Percentiles rank a stretch among this genome's conserved stretches.
These are phyloP conservation scores for Alternaria sp. DNA, from an alignment of 2,329 filamentous ascomycete genomes.

Conservation along the genomic window DNA sequence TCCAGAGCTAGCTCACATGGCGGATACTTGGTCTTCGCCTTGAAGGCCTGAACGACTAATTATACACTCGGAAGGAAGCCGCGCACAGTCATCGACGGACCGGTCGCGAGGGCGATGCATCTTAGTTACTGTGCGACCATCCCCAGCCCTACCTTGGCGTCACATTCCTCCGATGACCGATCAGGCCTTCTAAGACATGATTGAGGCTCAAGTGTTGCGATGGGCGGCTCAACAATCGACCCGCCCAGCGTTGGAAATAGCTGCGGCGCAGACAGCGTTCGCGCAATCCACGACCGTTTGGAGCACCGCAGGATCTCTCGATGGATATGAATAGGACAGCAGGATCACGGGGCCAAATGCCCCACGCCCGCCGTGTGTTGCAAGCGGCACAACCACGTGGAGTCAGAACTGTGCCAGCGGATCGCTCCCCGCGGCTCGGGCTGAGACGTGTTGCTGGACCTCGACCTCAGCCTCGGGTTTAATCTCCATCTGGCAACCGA, in stretches of 20 bases:
- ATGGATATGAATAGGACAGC: constrained; percentile 7
- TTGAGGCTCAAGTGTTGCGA: constrained; percentile 1
- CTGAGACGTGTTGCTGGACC: constrained; percentile 1
- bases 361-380: neutral
- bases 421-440: neutral
- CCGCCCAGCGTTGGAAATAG: constrained; percentile 1
- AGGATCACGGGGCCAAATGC: neutral
- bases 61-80: neutral
- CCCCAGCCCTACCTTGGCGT: neutral
- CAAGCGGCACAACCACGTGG: constrained; percentile 2
- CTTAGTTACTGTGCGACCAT: neutral
- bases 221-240: neutral
- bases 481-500: neutral
- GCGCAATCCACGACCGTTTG: neutral
- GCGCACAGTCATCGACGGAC: neutral
- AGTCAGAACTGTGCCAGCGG: neutral
- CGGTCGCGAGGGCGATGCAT: neutral
- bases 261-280: neutral
- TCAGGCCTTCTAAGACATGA: neutral
- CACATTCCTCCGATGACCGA: neutral
- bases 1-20: neutral
- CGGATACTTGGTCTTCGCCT: neutral
- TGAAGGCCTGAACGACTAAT: neutral
- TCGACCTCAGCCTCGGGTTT: constrained; percentile 1
- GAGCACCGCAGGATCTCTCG: neutral